These are phyloP conservation scores for Graphilbum fragrans DNA, from an alignment of 2,329 filamentous ascomycete genomes.

Conservation along the genomic window DNA sequence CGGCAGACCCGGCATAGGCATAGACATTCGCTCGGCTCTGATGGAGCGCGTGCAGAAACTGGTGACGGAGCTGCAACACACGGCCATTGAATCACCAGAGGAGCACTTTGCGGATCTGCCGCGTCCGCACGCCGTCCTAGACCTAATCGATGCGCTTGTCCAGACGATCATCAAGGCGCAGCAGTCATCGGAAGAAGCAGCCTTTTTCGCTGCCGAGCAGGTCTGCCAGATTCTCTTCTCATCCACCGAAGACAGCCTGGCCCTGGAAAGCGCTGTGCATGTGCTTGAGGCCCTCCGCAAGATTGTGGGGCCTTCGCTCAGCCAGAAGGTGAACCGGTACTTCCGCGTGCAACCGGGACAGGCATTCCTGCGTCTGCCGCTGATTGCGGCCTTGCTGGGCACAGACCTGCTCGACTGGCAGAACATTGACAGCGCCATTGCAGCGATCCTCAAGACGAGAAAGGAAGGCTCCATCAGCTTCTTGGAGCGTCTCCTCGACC, in stretches of 20 bases:
- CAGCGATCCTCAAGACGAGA: constrained; percentile 58
- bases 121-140: constrained; percentile 45
- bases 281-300: constrained; percentile 48
- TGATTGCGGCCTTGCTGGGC: constrained; percentile 43
- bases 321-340: constrained; percentile 40
- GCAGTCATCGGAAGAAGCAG: constrained; percentile 48
- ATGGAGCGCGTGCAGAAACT: constrained; percentile 46
- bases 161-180: constrained; percentile 51
- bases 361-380: constrained; percentile 42
- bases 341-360: constrained; percentile 46
- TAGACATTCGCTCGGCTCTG: constrained; percentile 38
- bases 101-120: constrained; percentile 50
- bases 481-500: constrained; percentile 67
- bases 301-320: constrained; percentile 41
- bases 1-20: constrained; percentile 33
- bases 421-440: constrained; percentile 58
- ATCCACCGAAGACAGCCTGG: constrained; percentile 37
- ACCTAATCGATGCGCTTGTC: constrained; percentile 49
- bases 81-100: constrained; percentile 39
- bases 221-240: constrained; percentile 46
- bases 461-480: constrained; percentile 66
- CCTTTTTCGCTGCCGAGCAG: constrained; percentile 46
- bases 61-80: constrained; percentile 42
- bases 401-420: constrained; percentile 52
- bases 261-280: constrained; percentile 50